Evolutionary conservation across 306 rosid genomes (phyloP).

Genomic region (Glycine tomentella): DNA sequence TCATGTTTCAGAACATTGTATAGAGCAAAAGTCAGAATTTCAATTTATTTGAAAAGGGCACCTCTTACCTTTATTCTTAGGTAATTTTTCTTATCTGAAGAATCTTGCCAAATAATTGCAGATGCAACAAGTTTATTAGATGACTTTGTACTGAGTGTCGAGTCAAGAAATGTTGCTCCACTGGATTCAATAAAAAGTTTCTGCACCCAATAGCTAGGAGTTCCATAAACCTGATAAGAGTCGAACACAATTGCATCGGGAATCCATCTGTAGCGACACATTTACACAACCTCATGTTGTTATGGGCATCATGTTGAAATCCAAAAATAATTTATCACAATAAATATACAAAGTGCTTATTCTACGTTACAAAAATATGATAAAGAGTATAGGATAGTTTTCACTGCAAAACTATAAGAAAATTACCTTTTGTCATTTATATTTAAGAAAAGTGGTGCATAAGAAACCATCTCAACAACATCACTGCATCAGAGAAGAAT

Average conservation of each 20-base stretch:
- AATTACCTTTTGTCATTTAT: neutral
- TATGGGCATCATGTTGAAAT: neutral
- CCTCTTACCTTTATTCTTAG: neutral
- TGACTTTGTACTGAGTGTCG: neutral
- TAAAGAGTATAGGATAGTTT: too few relatives aligned
- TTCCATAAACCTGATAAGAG: neutral
- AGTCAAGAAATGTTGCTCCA: slow-evolving; percentile 4
- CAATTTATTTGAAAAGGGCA: neutral
- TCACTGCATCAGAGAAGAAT: neutral
- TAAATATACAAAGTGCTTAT: neutral
- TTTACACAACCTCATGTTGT: neutral
- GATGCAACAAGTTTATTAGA: slow-evolving; percentile 8
- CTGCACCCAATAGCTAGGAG: slow-evolving; percentile 11
- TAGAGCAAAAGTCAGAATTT: neutral
- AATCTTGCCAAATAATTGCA: slow-evolving; percentile 3
- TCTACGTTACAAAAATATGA: too few relatives aligned
- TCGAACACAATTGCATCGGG: neutral
- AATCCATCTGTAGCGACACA: neutral
- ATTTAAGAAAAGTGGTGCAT: slow-evolving; percentile 7
- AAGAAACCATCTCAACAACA: neutral
- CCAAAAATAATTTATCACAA: neutral
- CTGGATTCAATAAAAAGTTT: neutral
- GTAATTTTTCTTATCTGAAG: neutral
- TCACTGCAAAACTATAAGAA: neutral
- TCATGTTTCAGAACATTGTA: neutral